phyloP scores from a whole-genome alignment of 345 rosid species.

The Melaleuca alternifolia region DNA sequence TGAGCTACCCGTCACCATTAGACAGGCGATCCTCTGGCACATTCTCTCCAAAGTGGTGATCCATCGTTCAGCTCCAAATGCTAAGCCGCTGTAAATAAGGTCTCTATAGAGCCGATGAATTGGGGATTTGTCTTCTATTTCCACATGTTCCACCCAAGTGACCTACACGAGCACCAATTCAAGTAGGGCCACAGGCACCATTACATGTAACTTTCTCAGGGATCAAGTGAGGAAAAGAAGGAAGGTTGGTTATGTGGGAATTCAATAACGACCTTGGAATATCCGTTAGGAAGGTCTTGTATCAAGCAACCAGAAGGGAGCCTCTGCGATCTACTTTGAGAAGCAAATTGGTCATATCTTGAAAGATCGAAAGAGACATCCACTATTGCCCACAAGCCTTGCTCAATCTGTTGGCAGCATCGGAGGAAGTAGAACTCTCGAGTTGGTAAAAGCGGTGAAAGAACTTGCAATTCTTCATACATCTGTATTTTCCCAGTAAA shows the following conservation, averaged over 20 bases:
- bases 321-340: conserved; percentile 45
- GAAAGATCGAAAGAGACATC: conserved; percentile 82
- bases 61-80: conserved; percentile 88
- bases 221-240: not conserved
- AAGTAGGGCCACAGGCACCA: not conserved
- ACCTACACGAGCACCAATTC: conserved; percentile 34
- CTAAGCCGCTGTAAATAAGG: conserved; percentile 52
- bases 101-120: conserved; percentile 57
- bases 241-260: not conserved
- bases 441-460: conserved; percentile 66
- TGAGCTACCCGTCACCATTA: conserved; percentile 49
- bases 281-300: conserved; percentile 94
- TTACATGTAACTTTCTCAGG: not conserved
- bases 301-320: conserved; percentile 97
- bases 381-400: conserved; percentile 81
- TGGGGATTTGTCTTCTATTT: conserved; percentile 61
- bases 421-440: conserved; percentile 80
- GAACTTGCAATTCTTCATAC: conserved; percentile 90
- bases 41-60: conserved; percentile 72
- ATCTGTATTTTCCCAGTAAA: conserved; percentile 23
- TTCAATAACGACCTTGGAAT: conserved; percentile 52
- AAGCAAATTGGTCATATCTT: conserved; percentile 28
- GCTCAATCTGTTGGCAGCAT: conserved; percentile 80
- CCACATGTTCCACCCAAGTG: conserved; percentile 88
- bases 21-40: conserved; percentile 80